Evolutionary conservation across 176 grass and related monocot genomes (phyloP).

Genomic region (Coix lacrymajobi): DNA sequence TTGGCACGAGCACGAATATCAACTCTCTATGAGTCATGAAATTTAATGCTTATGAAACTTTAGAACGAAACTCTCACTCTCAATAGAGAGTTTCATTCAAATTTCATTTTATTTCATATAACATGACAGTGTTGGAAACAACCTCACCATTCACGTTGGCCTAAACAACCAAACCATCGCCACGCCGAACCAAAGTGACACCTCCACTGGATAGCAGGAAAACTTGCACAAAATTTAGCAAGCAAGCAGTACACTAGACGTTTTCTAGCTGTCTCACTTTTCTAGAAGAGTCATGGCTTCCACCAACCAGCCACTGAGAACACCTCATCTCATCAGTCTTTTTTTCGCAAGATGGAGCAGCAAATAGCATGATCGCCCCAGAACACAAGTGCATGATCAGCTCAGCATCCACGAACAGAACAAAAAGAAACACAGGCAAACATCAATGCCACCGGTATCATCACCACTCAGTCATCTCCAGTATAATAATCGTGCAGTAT

Average conservation of each 20-base stretch:
- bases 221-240: not conserved
- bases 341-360: not conserved
- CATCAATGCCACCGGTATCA: not conserved
- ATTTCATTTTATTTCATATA: no score
- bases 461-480: slow-evolving; percentile 9
- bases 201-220: not conserved
- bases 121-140: no score
- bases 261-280: not conserved
- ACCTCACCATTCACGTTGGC: no score
- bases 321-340: not conserved
- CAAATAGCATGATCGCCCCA: not conserved
- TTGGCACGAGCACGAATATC: no score
- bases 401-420: not conserved
- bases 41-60: no score
- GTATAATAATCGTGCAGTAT: slow-evolving; percentile 36
- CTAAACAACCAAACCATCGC: not conserved
- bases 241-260: not conserved
- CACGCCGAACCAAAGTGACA: not conserved
- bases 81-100: no score
- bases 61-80: no score
- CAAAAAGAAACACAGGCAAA: not conserved
- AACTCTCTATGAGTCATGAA: no score
- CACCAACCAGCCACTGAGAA: slow-evolving; percentile 17
- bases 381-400: not conserved
- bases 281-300: slow-evolving; percentile 33